phyloP scores from a whole-genome alignment of 2,329 filamentous ascomycete species.

The Tolypocladium tundrense region DNA sequence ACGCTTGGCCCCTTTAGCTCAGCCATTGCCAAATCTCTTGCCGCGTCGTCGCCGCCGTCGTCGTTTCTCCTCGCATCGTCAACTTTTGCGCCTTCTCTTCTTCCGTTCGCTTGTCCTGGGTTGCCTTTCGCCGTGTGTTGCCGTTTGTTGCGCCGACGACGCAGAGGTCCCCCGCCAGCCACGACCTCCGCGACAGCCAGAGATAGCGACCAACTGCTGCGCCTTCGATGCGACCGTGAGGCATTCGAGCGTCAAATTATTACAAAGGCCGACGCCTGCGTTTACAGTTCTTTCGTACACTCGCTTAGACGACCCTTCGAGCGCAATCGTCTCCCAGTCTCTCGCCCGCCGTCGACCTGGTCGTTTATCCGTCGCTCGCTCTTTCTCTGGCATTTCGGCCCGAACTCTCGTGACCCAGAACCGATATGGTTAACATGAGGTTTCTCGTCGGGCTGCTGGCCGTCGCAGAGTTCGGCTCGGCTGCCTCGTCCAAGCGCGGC shows the following conservation, averaged over 20 bases:
- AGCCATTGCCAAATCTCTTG: not conserved
- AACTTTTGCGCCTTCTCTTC: not conserved
- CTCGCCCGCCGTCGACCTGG: not conserved
- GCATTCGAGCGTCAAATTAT: not conserved
- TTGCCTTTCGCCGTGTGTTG: not conserved
- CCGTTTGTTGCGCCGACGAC: not conserved
- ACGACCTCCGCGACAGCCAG: not conserved
- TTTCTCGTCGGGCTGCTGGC: conserved; percentile 6
- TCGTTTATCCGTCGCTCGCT: not conserved
- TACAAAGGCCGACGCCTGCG: not conserved
- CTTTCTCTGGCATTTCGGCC: not conserved
- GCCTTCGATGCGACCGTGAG: not conserved
- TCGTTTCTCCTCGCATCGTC: not conserved
- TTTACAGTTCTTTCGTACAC: not conserved
- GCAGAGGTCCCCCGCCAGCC: not conserved
- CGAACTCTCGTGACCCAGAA: not conserved
- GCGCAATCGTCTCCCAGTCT: not conserved
- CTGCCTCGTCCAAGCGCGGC: conserved; percentile 51
- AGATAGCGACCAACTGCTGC: not conserved
- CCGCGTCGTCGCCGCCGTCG: not conserved
- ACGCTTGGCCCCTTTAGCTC: not conserved
- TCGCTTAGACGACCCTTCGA: not conserved
- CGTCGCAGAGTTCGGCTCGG: conserved; percentile 13
- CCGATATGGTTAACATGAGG: not conserved
- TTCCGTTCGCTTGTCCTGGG: not conserved